Conservation (phyloP, 352 stramenopile genomes). For the Globisporangium cylindrosporum region DNA sequence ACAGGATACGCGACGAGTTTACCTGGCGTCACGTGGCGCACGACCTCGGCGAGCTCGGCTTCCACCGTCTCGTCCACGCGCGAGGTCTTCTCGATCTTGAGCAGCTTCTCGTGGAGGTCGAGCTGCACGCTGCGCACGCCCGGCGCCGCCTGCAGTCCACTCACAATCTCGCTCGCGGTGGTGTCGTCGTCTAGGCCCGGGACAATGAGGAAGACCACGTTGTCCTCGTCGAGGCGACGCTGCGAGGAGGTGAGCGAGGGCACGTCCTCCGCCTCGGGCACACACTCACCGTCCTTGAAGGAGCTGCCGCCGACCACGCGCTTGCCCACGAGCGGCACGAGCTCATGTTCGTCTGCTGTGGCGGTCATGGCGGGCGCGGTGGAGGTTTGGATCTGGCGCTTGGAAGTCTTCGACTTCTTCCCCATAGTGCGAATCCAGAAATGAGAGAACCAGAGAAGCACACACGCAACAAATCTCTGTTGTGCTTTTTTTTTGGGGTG, state of each 20-base stretch:
- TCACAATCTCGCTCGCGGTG: slow-evolving; percentile 28
- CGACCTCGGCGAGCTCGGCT: slow-evolving; percentile 52
- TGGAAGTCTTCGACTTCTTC: slow-evolving; percentile 11
- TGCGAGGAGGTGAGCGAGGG: slow-evolving; percentile 70
- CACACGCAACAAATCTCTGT: neutral
- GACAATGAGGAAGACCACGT: slow-evolving; percentile 73
- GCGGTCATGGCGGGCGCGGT: neutral
- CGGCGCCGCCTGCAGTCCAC: slow-evolving; percentile 25
- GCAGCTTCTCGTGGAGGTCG: slow-evolving; percentile 62
- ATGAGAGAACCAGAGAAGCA: slow-evolving; percentile 8
- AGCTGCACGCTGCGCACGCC: slow-evolving; percentile 54
- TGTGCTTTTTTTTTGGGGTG: neutral
- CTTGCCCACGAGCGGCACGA: slow-evolving; percentile 10
- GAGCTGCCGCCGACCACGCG: slow-evolving; percentile 3
- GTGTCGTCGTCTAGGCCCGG: slow-evolving; percentile 33
- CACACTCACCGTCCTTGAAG: slow-evolving; percentile 48
- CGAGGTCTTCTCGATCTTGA: slow-evolving; percentile 53
- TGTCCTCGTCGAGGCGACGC: slow-evolving; percentile 43
- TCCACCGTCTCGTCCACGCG: slow-evolving; percentile 45
- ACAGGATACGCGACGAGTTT: slow-evolving; percentile 72
- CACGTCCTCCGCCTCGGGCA: slow-evolving; percentile 62
- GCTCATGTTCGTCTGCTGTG: slow-evolving; percentile 14
- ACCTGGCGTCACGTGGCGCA: slow-evolving; percentile 37
- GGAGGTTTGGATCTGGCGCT: neutral
- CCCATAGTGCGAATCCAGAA: slow-evolving; percentile 12